Base-by-base conservation (phyloP, 352 stramenopile species). In the Phytophthora brassicae region DNA sequence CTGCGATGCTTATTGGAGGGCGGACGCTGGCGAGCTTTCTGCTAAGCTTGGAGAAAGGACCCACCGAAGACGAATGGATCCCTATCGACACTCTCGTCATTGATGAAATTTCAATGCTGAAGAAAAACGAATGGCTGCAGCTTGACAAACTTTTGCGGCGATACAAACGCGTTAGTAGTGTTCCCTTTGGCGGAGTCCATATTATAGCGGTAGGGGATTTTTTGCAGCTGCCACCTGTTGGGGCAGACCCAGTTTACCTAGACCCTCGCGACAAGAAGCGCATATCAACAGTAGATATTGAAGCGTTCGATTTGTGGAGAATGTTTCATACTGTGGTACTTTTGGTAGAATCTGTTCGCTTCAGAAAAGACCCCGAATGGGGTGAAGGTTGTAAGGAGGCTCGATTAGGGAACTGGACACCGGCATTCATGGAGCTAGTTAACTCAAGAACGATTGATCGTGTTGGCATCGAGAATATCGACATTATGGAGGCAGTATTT, bases 361-460 rank as follows among this genome's bases (percentile, higher is more conserved):
- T 75, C 35, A n/a, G 17, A 4, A 42, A 60, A 6, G 70, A 75
- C 24, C 70, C 61, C 0, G 45, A 61, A 11, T 78, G 31, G 70
- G 68, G 58, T 45, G 19, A 16, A 9, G 31, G 31, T 16, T 38
- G 31, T 12, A 9, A 54, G 2, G 43, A 60, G 41, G 60, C 69
- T 20, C 56, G 57, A 0, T 42, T 58, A 9, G 61, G 69, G 0
- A 39, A 47, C 9, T 70, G 59, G 68, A 64, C 46, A 9, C 51
- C 56, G 14, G 46, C 48, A 11, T 75, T 71, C 19, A 17, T 69
- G 5, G 33, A 33, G 0, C 39, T 67, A n/a, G 70, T 70, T 20
- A 67, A 75, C 36, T 39, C 43, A 8, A 31, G 26, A 31, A 31
- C 26, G 26, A 31, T 31, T 31, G 26, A 31, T 31, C 26, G 26